A percentile compares a stretch with the other conserved stretches of the same genome.
phyloP scores from a whole-genome alignment of 345 rosid species.

The Orychophragmus violaceus region DNA sequence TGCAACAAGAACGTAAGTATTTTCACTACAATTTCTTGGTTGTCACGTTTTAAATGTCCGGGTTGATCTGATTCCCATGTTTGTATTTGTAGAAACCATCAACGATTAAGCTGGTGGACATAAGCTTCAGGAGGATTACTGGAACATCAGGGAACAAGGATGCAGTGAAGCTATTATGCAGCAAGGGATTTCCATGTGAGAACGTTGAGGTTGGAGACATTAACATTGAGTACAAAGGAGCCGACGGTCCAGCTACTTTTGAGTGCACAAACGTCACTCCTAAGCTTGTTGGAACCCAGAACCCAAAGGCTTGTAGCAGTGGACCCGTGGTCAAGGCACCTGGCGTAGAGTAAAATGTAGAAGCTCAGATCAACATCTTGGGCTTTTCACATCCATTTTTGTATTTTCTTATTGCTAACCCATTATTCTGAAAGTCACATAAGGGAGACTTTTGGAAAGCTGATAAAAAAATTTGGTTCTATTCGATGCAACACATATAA shows the following conservation, averaged over 20 bases:
- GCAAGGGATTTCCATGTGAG: constrained; percentile 37
- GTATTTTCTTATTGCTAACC: background rate
- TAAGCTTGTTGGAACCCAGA: constrained; percentile 16
- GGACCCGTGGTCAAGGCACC: background rate
- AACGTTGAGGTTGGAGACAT: constrained; percentile 36
- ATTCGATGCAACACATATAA: constrained; percentile 9
- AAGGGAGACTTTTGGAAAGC: background rate
- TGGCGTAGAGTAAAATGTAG: background rate
- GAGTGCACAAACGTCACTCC: constrained; percentile 39
- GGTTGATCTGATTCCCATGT: background rate
- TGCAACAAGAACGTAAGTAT: constrained; percentile 23
- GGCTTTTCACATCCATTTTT: background rate
- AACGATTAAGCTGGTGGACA: constrained; percentile 34
- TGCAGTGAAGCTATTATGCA: constrained; percentile 46
- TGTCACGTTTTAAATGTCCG: too few species aligned
- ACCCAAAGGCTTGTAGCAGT: constrained; percentile 29
- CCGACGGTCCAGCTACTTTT: constrained; percentile 27
- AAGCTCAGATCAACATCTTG: background rate
- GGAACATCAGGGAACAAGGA: constrained; percentile 42
- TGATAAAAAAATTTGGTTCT: background rate
- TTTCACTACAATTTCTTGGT: too few species aligned
- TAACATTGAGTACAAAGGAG: constrained; percentile 32
- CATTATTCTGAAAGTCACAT: background rate
- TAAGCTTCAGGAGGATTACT: constrained; percentile 41
- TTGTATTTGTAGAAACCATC: constrained; percentile 33